These are phyloP conservation scores for Lippia alba DNA, from an alignment of 305 asterid species.

Conservation along the genomic window DNA sequence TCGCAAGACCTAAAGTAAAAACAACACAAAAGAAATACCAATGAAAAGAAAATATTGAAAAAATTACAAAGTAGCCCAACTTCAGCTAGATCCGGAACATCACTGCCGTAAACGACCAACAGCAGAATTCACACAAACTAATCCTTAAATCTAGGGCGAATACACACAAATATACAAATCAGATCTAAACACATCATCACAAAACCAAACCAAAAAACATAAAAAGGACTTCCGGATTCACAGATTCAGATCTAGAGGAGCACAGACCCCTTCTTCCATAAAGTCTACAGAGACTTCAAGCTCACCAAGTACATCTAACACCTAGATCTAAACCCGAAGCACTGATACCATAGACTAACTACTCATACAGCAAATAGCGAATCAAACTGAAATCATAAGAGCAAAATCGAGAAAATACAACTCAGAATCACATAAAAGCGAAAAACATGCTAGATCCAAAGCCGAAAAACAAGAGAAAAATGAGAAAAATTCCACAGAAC, in stretches of 20 bases:
- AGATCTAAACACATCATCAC: slow-evolving; percentile 20
- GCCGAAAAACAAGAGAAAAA: not conserved
- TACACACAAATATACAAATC: not conserved
- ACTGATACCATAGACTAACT: slow-evolving; percentile 26
- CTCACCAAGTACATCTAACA: not conserved
- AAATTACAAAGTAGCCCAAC: not conserved
- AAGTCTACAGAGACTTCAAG: not conserved
- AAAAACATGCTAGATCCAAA: slow-evolving; percentile 33
- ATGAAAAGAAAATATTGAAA: too few relatives aligned
- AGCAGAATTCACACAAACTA: not conserved
- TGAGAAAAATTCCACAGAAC: not conserved
- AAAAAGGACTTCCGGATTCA: slow-evolving; percentile 22
- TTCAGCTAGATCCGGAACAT: slow-evolving; percentile 8
- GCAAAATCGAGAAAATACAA: not conserved
- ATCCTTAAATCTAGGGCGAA: not conserved
- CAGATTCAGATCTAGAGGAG: slow-evolving; percentile 28
- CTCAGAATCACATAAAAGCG: slow-evolving; percentile 18
- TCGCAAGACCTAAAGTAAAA: not conserved
- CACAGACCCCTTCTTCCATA: slow-evolving; percentile 23
- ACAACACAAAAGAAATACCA: too few relatives aligned
- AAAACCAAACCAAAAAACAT: not conserved
- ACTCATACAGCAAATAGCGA: not conserved
- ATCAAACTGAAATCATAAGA: not conserved
- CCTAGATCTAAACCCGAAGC: slow-evolving; percentile 29
- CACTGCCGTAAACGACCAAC: not conserved